phyloP scores from a whole-genome alignment of 1,284 basidiomycete genomes.

The Vanrija sp. region DNA sequence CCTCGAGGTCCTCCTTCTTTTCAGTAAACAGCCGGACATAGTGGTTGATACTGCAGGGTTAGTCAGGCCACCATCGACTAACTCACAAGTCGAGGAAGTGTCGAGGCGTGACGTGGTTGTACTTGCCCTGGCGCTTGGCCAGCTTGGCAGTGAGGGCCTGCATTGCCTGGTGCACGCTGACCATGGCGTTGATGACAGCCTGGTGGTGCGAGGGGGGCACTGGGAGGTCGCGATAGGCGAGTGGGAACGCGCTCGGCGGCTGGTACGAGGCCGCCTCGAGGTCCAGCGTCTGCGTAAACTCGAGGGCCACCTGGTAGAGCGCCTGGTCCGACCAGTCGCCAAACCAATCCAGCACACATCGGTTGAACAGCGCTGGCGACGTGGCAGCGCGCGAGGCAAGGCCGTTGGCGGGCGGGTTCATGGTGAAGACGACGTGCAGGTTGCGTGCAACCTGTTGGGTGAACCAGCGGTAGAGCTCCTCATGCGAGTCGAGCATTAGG shows the following conservation, averaged over 20 bases:
- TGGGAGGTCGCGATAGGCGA: constrained; percentile 74
- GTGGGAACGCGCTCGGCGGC: constrained; percentile 75
- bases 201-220: constrained; percentile 68
- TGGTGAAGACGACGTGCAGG: constrained; percentile 95
- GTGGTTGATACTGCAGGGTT: constrained; percentile 76
- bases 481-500: constrained; percentile 94
- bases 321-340: constrained; percentile 98
- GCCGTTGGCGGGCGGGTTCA: constrained; percentile 97
- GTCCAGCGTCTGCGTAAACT: constrained; percentile 88
- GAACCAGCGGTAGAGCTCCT: constrained; percentile 96
- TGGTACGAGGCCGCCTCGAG: constrained; percentile 76
- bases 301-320: constrained; percentile 92
- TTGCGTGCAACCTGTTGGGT: constrained; percentile 95
- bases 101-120: constrained; percentile 95
- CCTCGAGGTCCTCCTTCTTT: constrained; percentile 97
- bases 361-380: constrained; percentile 95
- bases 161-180: constrained; percentile 86
- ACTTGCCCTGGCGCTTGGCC: constrained; percentile 84
- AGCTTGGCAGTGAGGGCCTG: constrained; percentile 85
- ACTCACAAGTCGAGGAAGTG: constrained; percentile 98
- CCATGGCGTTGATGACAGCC: constrained; percentile 89
- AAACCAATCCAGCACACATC: constrained; percentile 97
- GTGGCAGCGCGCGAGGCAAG: constrained; percentile 93
- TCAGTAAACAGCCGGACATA: constrained; percentile 95
- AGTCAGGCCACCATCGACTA: neutral